These are phyloP conservation scores for Anthracocystis walkeri DNA, from an alignment of 1,284 basidiomycete genomes.

Conservation along the genomic window DNA sequence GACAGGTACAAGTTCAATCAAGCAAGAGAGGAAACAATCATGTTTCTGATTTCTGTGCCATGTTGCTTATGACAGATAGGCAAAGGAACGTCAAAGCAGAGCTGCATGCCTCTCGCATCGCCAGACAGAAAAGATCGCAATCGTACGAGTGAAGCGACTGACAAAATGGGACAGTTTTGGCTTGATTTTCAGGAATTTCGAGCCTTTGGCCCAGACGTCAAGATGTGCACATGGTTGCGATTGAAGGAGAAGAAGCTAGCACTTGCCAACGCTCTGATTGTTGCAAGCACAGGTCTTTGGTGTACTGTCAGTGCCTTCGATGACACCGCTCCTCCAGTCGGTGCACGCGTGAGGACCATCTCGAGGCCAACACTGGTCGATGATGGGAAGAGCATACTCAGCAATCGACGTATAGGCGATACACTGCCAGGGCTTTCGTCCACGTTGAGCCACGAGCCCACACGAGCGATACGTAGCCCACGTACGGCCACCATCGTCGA, in stretches of 20 bases:
- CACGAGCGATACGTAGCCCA: background rate
- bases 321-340: conserved; percentile 1
- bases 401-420: background rate
- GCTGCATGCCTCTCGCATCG: no score
- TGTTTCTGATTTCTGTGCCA: no score
- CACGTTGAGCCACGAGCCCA: background rate
- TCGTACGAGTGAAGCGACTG: no score
- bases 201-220: background rate
- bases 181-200: no score
- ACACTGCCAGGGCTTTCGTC: background rate
- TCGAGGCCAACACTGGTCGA: conserved; percentile 1
- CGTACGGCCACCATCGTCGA: background rate
- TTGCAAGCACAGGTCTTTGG: conserved; percentile 6
- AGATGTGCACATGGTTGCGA: background rate
- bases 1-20: no score
- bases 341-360: background rate
- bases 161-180: no score
- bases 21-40: no score
- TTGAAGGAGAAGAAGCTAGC: background rate
- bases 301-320: background rate
- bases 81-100: no score
- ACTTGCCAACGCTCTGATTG: conserved; percentile 2
- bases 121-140: no score
- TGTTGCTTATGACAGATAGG: no score
- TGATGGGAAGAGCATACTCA: background rate